These are phyloP conservation scores for Brassica nigra DNA, from an alignment of 345 rosid species.

Conservation along the genomic window DNA sequence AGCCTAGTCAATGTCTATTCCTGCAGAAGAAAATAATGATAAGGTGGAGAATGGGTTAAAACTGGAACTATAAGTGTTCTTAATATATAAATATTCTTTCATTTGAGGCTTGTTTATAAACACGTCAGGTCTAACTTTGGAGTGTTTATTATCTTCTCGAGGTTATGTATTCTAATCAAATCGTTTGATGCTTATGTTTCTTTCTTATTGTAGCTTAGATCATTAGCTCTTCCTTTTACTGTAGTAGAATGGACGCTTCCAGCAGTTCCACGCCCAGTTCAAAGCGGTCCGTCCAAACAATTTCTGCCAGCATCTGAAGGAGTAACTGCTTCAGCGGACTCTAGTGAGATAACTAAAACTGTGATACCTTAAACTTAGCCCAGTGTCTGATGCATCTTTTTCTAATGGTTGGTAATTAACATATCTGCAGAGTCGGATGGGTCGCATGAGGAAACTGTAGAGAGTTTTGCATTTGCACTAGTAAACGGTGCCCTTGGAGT, in stretches of 20 bases:
- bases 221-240: constrained; percentile 99
- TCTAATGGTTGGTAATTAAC: constrained; percentile 29
- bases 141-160: constrained; percentile 9
- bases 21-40: constrained; percentile 13
- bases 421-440: constrained; percentile 60
- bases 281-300: constrained; percentile 59
- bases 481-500: constrained; percentile 99
- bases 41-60: constrained; percentile 1
- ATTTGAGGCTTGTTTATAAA: constrained; percentile 20
- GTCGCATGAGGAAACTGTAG: constrained; percentile 72
- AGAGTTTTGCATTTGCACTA: constrained; percentile 96
- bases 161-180: constrained; percentile 12
- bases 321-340: constrained; percentile 58
- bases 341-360: constrained; percentile 54
- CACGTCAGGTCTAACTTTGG: constrained; percentile 3
- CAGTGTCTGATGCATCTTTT: constrained; percentile 14
- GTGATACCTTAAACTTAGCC: constrained; percentile 12
- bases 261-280: constrained; percentile 80
- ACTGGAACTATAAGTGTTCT: constrained; percentile 5
- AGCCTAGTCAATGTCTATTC: constrained; percentile 21
- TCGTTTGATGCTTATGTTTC: constrained; percentile 48
- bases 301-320: constrained; percentile 53
- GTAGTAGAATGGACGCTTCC: constrained; percentile 99
- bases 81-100: neutral
- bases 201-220: constrained; percentile 87